Percentiles rank a stretch among this genome's conserved stretches.
These are phyloP conservation scores for Pseudocohnilembus persalinus DNA, from an alignment of 169 alveolate species.

Conservation along the genomic window DNA sequence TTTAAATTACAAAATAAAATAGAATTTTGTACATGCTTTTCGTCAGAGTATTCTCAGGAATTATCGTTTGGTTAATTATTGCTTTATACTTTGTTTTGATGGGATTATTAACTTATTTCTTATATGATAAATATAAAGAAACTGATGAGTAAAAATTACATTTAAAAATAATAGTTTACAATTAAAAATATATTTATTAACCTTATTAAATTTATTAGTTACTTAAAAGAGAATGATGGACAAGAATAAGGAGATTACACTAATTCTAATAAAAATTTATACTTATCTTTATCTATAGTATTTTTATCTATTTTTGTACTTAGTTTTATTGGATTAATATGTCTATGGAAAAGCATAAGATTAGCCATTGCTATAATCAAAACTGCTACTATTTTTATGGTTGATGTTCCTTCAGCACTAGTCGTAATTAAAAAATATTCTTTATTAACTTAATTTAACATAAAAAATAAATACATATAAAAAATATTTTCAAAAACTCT, in stretches of 20 bases:
- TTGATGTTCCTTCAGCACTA: not conserved
- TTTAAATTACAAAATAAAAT: no score
- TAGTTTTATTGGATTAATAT: slow-evolving; percentile 16
- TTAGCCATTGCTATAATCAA: slow-evolving; percentile 80
- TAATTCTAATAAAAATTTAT: not conserved
- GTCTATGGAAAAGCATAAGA: slow-evolving; percentile 67
- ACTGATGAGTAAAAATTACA: not conserved
- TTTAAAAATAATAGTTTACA: not conserved
- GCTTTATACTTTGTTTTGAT: not conserved
- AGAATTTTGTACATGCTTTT: slow-evolving; percentile 14
- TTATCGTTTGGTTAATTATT: slow-evolving; percentile 18
- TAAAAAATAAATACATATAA: not conserved
- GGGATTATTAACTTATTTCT: not conserved
- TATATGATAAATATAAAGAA: not conserved
- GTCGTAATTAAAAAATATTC: not conserved
- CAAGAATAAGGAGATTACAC: slow-evolving; percentile 15
- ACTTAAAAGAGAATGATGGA: not conserved
- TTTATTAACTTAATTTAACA: not conserved
- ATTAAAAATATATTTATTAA: not conserved
- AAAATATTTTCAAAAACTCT: not conserved
- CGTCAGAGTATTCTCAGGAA: slow-evolving; percentile 15
- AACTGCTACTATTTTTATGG: slow-evolving; percentile 68
- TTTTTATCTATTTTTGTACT: slow-evolving; percentile 1
- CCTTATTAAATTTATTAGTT: not conserved
- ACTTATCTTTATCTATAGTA: not conserved